Percentiles rank a stretch among this genome's conserved stretches.
Conservation (phyloP, 2,329 filamentous ascomycete genomes). For the Arthroderma uncinatum region DNA sequence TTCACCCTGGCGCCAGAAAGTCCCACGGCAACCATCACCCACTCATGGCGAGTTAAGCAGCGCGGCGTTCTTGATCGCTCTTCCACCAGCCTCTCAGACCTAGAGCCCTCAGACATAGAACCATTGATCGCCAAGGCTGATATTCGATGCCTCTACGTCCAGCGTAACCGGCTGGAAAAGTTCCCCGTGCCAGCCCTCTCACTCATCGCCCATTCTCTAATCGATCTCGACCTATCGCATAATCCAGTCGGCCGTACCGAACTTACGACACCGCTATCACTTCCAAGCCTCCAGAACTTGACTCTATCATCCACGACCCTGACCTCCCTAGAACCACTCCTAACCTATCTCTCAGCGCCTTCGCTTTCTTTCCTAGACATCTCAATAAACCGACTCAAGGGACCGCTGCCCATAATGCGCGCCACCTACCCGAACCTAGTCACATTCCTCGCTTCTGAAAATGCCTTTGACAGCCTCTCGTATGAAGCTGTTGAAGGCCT, state of each 20-base stretch:
- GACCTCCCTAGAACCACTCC: constrained; percentile 55
- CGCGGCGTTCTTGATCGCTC: constrained; percentile 55
- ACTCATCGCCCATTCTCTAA: constrained; percentile 59
- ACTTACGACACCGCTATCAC: constrained; percentile 54
- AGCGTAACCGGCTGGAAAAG: constrained; percentile 61
- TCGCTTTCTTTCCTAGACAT: constrained; percentile 66
- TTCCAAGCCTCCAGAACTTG: constrained; percentile 66
- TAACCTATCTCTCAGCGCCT: constrained; percentile 59
- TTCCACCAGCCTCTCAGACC: constrained; percentile 48
- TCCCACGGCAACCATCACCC: constrained; percentile 19
- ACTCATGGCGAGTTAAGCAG: constrained; percentile 29
- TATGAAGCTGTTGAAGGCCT: constrained; percentile 65
- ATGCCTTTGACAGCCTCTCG: constrained; percentile 61
- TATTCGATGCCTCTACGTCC: constrained; percentile 52
- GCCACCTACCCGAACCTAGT: constrained; percentile 57
- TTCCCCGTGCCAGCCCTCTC: constrained; percentile 59
- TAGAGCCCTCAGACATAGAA: constrained; percentile 41
- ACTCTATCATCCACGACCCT: constrained; percentile 66
- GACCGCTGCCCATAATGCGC: constrained; percentile 54
- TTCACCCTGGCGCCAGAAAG: constrained; percentile 37
- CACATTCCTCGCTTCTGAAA: constrained; percentile 65
- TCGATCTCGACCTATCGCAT: constrained; percentile 60
- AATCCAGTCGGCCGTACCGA: constrained; percentile 54
- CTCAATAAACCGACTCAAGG: constrained; percentile 67
- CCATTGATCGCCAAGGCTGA: constrained; percentile 34